Evolutionary conservation across 2,329 filamentous ascomycete genomes (phyloP), one percentile per base, ranked within the genome.

Genomic region (Cordyceps cicadae): DNA sequence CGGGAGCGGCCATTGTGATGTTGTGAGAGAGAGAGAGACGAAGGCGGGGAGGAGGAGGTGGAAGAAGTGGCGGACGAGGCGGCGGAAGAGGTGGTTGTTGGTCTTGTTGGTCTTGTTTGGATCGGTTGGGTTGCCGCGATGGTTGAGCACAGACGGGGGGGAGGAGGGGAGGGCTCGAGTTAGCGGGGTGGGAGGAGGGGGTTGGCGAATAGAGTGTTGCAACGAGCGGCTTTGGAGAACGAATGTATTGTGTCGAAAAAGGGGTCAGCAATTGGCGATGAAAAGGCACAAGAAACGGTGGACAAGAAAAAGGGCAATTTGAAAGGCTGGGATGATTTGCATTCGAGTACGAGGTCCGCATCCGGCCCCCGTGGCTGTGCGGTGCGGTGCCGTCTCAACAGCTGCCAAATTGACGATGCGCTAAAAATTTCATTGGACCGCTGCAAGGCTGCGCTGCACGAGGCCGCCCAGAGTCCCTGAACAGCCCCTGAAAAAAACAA

Each of bases 1-100:
- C 53, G 54, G 56, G 34, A 24, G 50, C 60, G 29, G 46, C 54
- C 57, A 50, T 60, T 54, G 43, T 54, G 39, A 41, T 26, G 32
- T 21, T 43, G 37, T 49, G 24, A 21, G 34, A 7, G 58, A 11
- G 58, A 11, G n/a, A 37, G 15, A 50, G 17, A 24, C 24, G 24
- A 24, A 24, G 24, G 24, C 24, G 24, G 3, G 24, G 24, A 24
- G 14, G 29, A 29, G 34, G n/a, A n/a, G n/a, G n/a, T n/a, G n/a
- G n/a, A n/a, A n/a, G n/a, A n/a, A n/a, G n/a, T n/a, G n/a, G 19
- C 17, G 19, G 34, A 3, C 24, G 24, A 3, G 24, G 26, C 26
- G 15, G 9, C 6, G 29, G 29, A 29, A 8, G 29, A 29, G 7
- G 21, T 41, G 14, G 49, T 19, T 7, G 51, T 60, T 17, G 17